phyloP scores from a whole-genome alignment of 306 rosid species.

The Cucumis hystrix region DNA sequence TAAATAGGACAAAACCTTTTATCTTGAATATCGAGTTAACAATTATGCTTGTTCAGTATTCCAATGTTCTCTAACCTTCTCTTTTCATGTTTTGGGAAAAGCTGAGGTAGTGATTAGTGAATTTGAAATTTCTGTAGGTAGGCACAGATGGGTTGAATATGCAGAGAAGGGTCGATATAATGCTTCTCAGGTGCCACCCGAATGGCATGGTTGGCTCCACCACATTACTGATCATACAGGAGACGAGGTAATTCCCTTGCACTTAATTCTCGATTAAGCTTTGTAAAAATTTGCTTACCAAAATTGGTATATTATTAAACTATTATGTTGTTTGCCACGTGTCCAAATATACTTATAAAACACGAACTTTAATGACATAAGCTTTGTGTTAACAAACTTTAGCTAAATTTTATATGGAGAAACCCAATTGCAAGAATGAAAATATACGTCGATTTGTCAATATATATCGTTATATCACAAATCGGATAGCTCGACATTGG shows the following conservation, averaged over 20 bases:
- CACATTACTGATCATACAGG: slow-evolving; percentile 87
- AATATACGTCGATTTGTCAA: no score
- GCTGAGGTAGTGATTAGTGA: neutral
- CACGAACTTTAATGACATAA: neutral
- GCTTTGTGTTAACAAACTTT: neutral
- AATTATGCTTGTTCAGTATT: neutral
- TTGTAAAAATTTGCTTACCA: no score
- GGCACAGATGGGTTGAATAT: slow-evolving; percentile 99
- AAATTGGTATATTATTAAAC: no score
- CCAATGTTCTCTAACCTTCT: neutral
- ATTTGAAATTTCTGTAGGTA: slow-evolving; percentile 32
- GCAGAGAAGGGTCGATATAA: slow-evolving; percentile 86
- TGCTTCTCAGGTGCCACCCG: slow-evolving; percentile 97
- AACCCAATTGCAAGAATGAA: neutral
- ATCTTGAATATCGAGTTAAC: neutral
- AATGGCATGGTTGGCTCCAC: slow-evolving; percentile 99
- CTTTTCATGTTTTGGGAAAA: neutral
- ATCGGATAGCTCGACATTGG: no score
- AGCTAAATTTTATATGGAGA: neutral
- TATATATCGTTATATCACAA: no score
- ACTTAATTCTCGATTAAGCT: no score
- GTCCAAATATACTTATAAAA: neutral
- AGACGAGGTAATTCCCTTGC: slow-evolving; percentile 52
- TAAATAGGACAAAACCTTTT: neutral
- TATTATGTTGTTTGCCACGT: neutral